A percentile compares a stretch with the other conserved stretches of the same genome.
Evolutionary conservation across 225 moss, liverwort and hornwort genomes (phyloP).

Genomic region (Pseudoscleropodium purum): DNA sequence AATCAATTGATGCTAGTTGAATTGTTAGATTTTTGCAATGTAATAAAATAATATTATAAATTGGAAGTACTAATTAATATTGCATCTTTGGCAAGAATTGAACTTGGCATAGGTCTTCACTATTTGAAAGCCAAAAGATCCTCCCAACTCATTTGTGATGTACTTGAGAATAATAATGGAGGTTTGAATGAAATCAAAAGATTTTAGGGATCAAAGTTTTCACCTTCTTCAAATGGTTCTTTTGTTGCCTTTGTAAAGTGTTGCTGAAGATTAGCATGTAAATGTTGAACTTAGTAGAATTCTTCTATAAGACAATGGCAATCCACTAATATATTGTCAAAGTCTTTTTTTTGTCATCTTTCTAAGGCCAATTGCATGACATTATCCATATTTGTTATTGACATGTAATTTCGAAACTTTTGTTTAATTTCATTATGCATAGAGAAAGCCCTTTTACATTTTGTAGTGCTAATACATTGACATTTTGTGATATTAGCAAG

Average conservation of each 20-base stretch:
- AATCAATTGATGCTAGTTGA: fast-evolving
- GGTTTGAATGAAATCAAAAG: background rate
- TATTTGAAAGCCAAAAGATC: background rate
- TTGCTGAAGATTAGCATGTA: fast-evolving
- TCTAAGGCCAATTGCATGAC: background rate
- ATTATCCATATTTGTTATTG: background rate
- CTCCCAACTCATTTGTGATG: no score
- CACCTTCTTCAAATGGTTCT: background rate
- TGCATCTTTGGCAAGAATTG: background rate
- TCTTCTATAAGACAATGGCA: background rate
- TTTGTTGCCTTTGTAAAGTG: fast-evolving
- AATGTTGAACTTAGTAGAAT: background rate
- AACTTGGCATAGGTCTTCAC: background rate
- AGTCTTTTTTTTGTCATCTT: fast-evolving
- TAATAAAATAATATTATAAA: background rate
- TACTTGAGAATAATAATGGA: background rate
- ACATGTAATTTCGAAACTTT: background rate
- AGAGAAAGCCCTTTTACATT: fast-evolving
- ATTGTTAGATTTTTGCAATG: background rate
- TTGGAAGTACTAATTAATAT: background rate
- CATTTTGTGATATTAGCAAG: background rate
- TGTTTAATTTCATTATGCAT: background rate
- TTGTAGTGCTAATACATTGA: background rate
- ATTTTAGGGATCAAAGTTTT: background rate
- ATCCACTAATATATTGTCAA: background rate